Evolutionary conservation across 1,284 basidiomycete genomes (phyloP), one percentile per base, ranked within the genome.

Genomic region (Stereum hirsutum): DNA sequence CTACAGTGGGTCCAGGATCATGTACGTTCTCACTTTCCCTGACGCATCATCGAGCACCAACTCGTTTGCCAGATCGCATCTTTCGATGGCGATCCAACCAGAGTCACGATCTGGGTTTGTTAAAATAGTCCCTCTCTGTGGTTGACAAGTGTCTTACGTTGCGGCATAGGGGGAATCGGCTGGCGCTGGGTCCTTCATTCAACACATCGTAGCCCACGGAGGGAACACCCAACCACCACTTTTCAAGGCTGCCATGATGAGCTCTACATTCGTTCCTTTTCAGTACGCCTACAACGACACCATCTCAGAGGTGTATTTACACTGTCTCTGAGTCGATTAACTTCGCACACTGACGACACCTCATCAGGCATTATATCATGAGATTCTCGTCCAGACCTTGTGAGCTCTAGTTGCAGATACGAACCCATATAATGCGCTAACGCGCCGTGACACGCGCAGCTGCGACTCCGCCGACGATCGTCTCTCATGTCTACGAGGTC

Each of bases 161-260:
- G n/a, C n/a, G n/a, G n/a, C n/a, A n/a, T n/a, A n/a, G n/a, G 65
- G 65, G 6, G 47, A 60, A 41, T 63, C 59, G 20, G 60, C 65
- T 23, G 60, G 60, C 26, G 60, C 53, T 15, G 61, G 59, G 5
- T 62, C 60, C 1, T 59, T 62, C n/a, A 19, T 63, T 1, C 58
- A 61, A 12, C 60, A 62, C 14, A 21, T 46, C 8, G 44, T 45
- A 19, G 46, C 46, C 27, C 34, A 47, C 34, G 46, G 46, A 12
- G 46, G 46, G 10, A 27, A 36, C 17, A 41, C 44, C 12, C 19
- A 41, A 5, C 43, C 44, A 19, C 39, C 40, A 2, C 40, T 48
- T 2, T 48, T 48, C 41, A 38, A 35, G n/a, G 46, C 44, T 7
- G 39, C 46, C 4, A 42, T 45, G n/a, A 46, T 39, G 23, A 41